Evolutionary conservation across 179 eudicot genomes (phyloP).

Genomic region (Drosera spatulata): DNA sequence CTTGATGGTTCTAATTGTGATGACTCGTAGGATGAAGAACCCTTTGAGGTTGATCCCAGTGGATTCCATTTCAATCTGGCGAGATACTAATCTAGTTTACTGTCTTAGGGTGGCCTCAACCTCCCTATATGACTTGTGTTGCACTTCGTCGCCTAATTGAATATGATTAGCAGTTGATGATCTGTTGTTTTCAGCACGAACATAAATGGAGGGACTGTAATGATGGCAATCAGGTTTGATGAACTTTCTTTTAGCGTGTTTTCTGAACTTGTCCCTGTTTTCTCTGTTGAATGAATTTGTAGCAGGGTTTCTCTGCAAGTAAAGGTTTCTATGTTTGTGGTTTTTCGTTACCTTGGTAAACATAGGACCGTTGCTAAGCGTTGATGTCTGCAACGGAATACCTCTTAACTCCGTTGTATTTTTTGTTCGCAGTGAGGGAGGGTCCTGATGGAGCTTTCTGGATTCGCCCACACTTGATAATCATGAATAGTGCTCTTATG

Average conservation of each 20-base stretch:
- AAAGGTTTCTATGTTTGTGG: constrained; percentile 55
- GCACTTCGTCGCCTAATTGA: no score
- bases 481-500: no score
- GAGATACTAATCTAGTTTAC: neutral
- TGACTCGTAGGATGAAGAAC: constrained; percentile 27
- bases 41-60: constrained; percentile 24
- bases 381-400: constrained; percentile 23
- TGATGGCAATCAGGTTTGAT: constrained; percentile 39
- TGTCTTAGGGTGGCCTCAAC: neutral
- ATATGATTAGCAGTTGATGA: neutral
- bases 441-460: no score
- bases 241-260: neutral
- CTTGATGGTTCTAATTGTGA: constrained; percentile 33
- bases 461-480: no score
- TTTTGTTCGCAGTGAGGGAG: no score
- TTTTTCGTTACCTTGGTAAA: constrained; percentile 40
- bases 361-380: constrained; percentile 36
- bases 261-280: neutral
- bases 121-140: neutral
- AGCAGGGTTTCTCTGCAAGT: constrained; percentile 51
- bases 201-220: constrained; percentile 30
- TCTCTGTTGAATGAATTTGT: constrained; percentile 55
- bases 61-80: constrained; percentile 46
- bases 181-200: constrained; percentile 25
- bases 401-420: no score